A percentile compares a stretch with the other conserved stretches of the same genome.
phyloP scores from a whole-genome alignment of 768 basidiomycete genomes.

The Terana coerulea region DNA sequence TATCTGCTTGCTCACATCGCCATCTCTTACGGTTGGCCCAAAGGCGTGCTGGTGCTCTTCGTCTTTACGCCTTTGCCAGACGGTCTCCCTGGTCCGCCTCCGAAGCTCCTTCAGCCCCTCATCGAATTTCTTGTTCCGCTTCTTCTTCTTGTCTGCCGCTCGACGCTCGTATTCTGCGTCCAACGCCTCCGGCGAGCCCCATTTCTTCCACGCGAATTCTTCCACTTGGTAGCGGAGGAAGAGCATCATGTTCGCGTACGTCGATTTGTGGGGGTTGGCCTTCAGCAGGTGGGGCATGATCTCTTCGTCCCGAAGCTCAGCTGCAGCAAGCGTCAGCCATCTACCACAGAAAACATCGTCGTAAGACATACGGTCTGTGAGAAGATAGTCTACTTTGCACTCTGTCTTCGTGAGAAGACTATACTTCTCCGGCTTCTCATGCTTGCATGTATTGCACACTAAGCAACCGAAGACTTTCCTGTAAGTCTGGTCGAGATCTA shows the following conservation, averaged over 20 bases:
- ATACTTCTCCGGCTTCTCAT: constrained; percentile 87
- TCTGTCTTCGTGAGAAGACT: constrained; percentile 97
- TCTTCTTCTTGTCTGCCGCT: constrained; percentile 77
- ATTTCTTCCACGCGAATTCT: constrained; percentile 96
- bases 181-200: constrained; percentile 90
- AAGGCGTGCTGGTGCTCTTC: constrained; percentile 87
- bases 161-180: constrained; percentile 85
- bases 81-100: constrained; percentile 79
- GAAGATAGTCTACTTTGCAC: constrained; percentile 96
- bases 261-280: constrained; percentile 92
- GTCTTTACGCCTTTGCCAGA: constrained; percentile 86
- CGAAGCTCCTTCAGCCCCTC: constrained; percentile 82
- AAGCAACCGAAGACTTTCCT: constrained; percentile 78
- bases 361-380: constrained; percentile 76
- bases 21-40: constrained; percentile 49
- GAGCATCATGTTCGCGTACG: constrained; percentile 99
- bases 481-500: constrained; percentile 84
- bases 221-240: constrained; percentile 93
- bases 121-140: constrained; percentile 94
- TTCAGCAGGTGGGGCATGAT: constrained; percentile 90
- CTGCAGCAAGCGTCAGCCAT: constrained; percentile 34
- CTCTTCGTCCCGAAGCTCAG: constrained; percentile 91
- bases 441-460: constrained; percentile 90
- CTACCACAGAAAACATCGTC: background rate
- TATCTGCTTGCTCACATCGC: constrained; percentile 58